These are phyloP conservation scores for Hygrophorus pudorinus DNA, from an alignment of 768 basidiomycete species.

Conservation along the genomic window DNA sequence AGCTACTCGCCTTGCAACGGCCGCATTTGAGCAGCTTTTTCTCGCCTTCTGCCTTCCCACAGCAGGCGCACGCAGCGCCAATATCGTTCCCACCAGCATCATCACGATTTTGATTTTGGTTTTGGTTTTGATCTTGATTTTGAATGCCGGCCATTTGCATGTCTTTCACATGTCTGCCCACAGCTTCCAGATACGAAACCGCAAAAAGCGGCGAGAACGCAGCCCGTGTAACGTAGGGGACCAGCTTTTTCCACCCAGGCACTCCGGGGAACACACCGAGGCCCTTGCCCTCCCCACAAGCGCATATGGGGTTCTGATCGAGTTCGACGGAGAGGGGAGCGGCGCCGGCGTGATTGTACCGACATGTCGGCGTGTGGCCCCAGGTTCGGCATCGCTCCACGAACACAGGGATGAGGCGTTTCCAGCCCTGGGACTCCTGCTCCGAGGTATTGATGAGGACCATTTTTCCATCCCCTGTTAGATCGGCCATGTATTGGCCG, in stretches of 20 bases:
- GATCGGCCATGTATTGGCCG: background rate
- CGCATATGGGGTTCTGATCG: conserved; percentile 34
- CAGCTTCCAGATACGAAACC: conserved; percentile 35
- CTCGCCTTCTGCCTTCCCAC: conserved; percentile 12
- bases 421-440: conserved; percentile 37
- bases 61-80: conserved; percentile 9
- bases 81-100: conserved; percentile 7
- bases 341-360: conserved; percentile 24
- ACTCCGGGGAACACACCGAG: conserved; percentile 25
- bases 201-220: conserved; percentile 47
- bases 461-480: background rate
- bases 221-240: conserved; percentile 34
- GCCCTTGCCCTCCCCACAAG: conserved; percentile 42
- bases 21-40: conserved; percentile 22
- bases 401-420: conserved; percentile 37
- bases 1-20: conserved; percentile 27
- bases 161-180: conserved; percentile 11
- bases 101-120: conserved; percentile 8
- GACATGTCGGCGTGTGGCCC: conserved; percentile 37
- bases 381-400: conserved; percentile 47
- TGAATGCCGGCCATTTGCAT: background rate
- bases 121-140: too few relatives aligned
- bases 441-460: conserved; percentile 8
- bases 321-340: conserved; percentile 31
- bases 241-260: conserved; percentile 27